These are phyloP conservation scores for Emergomyces orientalis DNA, from an alignment of 2,329 filamentous ascomycete genomes.

Conservation along the genomic window DNA sequence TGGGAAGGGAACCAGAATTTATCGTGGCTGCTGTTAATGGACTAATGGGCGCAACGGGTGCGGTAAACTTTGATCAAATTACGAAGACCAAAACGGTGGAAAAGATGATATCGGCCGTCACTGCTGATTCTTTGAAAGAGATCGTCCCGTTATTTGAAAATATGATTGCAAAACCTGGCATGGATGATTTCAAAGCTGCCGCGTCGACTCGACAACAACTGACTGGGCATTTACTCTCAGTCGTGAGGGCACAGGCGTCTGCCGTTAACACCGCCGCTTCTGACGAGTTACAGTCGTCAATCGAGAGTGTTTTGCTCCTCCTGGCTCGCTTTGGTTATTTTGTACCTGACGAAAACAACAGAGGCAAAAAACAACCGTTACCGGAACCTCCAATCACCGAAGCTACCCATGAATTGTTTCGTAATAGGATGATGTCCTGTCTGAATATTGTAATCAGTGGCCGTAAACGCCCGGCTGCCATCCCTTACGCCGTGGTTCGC, in stretches of 20 bases:
- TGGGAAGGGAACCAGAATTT: conserved; percentile 51
- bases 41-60: conserved; percentile 60
- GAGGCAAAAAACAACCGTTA: conserved; percentile 15
- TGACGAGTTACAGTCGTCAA: conserved; percentile 32
- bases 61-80: conserved; percentile 72
- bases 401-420: conserved; percentile 43
- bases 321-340: conserved; percentile 46
- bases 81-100: conserved; percentile 82
- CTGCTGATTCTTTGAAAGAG: conserved; percentile 40
- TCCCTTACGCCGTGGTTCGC: conserved; percentile 34
- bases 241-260: conserved; percentile 36
- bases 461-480: conserved; percentile 27
- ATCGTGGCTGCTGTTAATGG: conserved; percentile 54
- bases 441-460: conserved; percentile 43
- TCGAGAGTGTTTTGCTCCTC: conserved; percentile 38
- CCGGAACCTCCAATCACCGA: conserved; percentile 40
- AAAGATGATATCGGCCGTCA: conserved; percentile 55
- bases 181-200: conserved; percentile 37
- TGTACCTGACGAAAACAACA: conserved; percentile 25
- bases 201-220: conserved; percentile 41
- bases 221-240: conserved; percentile 45
- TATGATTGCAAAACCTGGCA: conserved; percentile 39
- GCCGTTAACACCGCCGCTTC: conserved; percentile 22
- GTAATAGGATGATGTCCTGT: conserved; percentile 47
- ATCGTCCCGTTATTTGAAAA: conserved; percentile 46